Percentiles rank a stretch among this genome's conserved stretches.
phyloP scores from a whole-genome alignment of 2,329 filamentous ascomycete genomes.

The Penicillium paneum region DNA sequence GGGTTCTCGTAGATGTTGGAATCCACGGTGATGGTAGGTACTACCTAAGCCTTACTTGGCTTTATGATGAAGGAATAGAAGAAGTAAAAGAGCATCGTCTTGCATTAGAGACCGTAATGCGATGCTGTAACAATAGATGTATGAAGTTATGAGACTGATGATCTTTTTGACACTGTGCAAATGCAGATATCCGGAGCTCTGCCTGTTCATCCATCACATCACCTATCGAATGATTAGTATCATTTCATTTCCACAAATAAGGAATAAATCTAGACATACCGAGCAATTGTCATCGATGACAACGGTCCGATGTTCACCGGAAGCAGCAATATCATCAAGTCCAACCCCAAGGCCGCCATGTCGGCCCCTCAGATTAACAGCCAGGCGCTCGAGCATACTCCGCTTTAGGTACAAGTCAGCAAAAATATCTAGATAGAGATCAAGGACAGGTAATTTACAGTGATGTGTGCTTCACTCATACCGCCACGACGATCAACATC shows the following conservation, averaged over 20 bases:
- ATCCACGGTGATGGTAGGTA: background rate
- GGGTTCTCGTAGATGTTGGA: background rate
- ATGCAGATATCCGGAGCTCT: background rate
- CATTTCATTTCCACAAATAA: background rate
- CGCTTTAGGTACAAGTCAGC: constrained; percentile 33
- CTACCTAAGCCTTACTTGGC: background rate
- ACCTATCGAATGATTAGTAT: constrained; percentile 24
- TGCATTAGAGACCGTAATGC: background rate
- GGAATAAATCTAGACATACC: constrained; percentile 30
- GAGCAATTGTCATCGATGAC: constrained; percentile 46
- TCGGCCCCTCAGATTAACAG: constrained; percentile 41
- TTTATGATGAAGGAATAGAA: background rate
- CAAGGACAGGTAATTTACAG: constrained; percentile 39
- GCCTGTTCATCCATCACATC: constrained; percentile 25
- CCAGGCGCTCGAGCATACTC: constrained; percentile 48
- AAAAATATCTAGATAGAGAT: background rate
- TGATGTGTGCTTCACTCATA: constrained; percentile 56
- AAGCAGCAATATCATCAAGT: constrained; percentile 24
- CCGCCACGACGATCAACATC: constrained; percentile 59
- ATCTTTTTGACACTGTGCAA: background rate
- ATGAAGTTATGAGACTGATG: background rate
- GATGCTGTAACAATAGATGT: background rate
- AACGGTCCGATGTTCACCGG: constrained; percentile 33
- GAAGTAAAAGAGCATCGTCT: background rate
- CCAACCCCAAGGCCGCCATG: constrained; percentile 27